These are phyloP conservation scores for Colletotrichum lindemuthianum DNA, from an alignment of 2,329 filamentous ascomycete species.

Conservation along the genomic window DNA sequence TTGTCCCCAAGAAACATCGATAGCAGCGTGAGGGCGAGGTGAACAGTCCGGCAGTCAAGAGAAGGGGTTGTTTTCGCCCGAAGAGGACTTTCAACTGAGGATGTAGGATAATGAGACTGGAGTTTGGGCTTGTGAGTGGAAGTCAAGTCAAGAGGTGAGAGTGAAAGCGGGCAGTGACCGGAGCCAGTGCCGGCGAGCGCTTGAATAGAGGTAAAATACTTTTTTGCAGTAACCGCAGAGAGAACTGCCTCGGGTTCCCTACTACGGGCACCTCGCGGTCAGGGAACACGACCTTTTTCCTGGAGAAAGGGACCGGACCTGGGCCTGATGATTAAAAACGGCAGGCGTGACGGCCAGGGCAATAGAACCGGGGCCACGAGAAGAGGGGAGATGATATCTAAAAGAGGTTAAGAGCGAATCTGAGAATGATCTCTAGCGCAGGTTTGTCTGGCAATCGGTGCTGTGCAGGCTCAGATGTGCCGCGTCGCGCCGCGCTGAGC, in stretches of 20 bases:
- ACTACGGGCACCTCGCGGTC: too few species aligned
- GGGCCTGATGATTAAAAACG: slow-evolving; percentile 26
- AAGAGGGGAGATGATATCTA: slow-evolving; percentile 17
- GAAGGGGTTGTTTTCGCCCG: too few species aligned
- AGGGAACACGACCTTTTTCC: too few species aligned
- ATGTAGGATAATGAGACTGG: too few species aligned
- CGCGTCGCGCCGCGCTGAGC: slow-evolving; percentile 4
- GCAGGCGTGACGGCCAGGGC: slow-evolving; percentile 29
- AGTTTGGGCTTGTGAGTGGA: not conserved
- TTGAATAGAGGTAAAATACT: slow-evolving; percentile 18
- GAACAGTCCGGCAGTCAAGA: too few species aligned
- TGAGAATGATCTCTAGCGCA: slow-evolving; percentile 28
- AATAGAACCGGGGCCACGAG: slow-evolving; percentile 16
- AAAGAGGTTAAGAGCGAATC: slow-evolving; percentile 28
- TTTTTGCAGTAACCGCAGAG: not conserved
- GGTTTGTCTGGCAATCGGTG: slow-evolving; percentile 9
- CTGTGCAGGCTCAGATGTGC: not conserved
- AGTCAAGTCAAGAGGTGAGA: not conserved
- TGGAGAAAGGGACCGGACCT: not conserved
- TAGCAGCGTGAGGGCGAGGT: too few species aligned
- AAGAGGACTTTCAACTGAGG: too few species aligned
- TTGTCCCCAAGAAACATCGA: too few species aligned
- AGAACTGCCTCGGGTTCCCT: too few species aligned
- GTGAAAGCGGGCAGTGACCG: not conserved
- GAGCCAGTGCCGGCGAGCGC: slow-evolving; percentile 12